Base-by-base conservation (phyloP, 2,329 filamentous ascomycete species). In the Claviceps africana region DNA sequence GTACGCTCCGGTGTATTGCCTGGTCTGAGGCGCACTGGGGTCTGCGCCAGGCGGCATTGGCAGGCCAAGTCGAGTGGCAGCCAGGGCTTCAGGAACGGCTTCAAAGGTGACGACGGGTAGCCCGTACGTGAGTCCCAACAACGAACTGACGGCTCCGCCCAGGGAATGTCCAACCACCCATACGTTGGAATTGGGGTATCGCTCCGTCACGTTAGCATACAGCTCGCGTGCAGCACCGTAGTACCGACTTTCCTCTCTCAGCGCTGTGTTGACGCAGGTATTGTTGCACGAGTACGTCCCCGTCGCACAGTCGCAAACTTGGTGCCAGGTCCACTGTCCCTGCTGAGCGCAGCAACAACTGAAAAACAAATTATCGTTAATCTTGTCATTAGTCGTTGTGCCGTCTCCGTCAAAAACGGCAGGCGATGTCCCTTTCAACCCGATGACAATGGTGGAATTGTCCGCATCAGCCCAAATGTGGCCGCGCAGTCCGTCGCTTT, bases 321-420 rank as follows among this genome's bases (percentile, higher is more conserved):
- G 85, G 55, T 86, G 83, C 84, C 89, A 96, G 17, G 89, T 81
- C 70, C 83, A 89, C 57, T 89, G 88, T 0, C 90, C 89, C 60
- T 94, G 90, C 69, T 96, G 89, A 4, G 82, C 93, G 68, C 93
- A 98, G 68, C 93, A 98, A 70, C 93, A 98, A 64, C 90, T 95
- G 71, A 96, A 96, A 69, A 95, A 95, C 10, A 98, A 75, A 64
- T 98, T 98, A 69, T 98, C 93, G 65, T 97, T 98, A 62, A 90
- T 75, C 71, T 98, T 98, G 71, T 98, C 93, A 59, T 95, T 95
- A 28, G 89, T 95, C 0, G 91, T 97, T 1, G 93, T 97, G 50
- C 90, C 91, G 39, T 91, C 86, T n/a, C 93, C 93, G 65, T 97
- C 91, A 64, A 96, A 97, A 3, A 97, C 83, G 13, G 93, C 91